phyloP scores from a whole-genome alignment of 2,329 filamentous ascomycete genomes.

The Cadophora sp. region DNA sequence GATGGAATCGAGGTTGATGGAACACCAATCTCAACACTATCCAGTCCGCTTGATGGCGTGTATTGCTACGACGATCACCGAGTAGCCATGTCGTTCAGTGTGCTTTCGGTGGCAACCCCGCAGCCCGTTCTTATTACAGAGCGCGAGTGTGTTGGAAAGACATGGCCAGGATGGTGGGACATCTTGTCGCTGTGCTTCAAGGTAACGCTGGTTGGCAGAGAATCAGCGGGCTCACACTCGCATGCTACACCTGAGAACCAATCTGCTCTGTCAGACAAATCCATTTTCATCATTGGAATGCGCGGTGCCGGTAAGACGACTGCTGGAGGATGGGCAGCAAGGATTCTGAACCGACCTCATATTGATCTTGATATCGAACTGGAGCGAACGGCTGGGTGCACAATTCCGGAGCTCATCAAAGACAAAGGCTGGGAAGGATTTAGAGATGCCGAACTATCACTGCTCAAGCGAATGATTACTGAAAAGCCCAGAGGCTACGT shows the following conservation, averaged over 20 bases:
- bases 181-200: slow-evolving; percentile 79
- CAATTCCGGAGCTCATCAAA: slow-evolving; percentile 86
- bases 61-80: slow-evolving; percentile 98
- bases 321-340: slow-evolving; percentile 83
- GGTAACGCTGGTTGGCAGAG: slow-evolving; percentile 77
- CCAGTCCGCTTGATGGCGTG: slow-evolving; percentile 68
- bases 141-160: slow-evolving; percentile 93
- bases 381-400: slow-evolving; percentile 73
- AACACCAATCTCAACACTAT: slow-evolving; percentile 54
- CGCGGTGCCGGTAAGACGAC: slow-evolving; percentile 97
- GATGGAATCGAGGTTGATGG: slow-evolving; percentile 86
- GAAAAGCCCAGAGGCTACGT: slow-evolving; percentile 79
- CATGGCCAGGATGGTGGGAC: slow-evolving; percentile 99
- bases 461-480: slow-evolving; percentile 76
- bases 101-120: slow-evolving; percentile 77
- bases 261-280: slow-evolving; percentile 56
- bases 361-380: slow-evolving; percentile 89
- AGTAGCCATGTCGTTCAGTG: slow-evolving; percentile 98
- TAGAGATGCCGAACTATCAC: slow-evolving; percentile 75
- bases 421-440: slow-evolving; percentile 86
- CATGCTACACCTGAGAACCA: slow-evolving; percentile 46
- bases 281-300: slow-evolving; percentile 97
- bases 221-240: slow-evolving; percentile 45
- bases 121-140: slow-evolving; percentile 80
- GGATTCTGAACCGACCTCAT: slow-evolving; percentile 76